These are phyloP conservation scores for Nicotiana rustica DNA, from an alignment of 305 asterid species.

Conservation along the genomic window DNA sequence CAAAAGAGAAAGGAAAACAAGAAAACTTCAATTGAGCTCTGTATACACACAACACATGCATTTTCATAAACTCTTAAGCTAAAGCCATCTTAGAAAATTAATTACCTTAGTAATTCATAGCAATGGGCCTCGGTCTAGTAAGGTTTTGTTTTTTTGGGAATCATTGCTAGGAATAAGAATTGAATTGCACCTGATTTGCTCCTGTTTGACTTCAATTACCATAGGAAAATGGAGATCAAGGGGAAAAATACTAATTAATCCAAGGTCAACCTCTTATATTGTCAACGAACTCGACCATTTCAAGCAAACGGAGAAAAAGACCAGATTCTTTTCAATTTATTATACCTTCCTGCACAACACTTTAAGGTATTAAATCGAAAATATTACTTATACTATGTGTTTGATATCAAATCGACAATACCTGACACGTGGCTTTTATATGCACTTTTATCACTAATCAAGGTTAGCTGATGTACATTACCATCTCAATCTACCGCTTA, in stretches of 20 bases:
- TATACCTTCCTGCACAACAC: not conserved
- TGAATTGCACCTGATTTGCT: too few species aligned
- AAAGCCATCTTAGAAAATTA: not conserved
- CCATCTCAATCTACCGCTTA: not conserved
- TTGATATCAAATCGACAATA: not conserved
- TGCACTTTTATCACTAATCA: not conserved
- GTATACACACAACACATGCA: not conserved
- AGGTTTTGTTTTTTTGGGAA: too few species aligned
- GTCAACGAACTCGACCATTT: not conserved
- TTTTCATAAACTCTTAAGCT: not conserved
- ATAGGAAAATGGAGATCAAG: too few species aligned
- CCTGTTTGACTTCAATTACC: too few species aligned
- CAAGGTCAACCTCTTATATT: not conserved
- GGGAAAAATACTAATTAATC: too few species aligned
- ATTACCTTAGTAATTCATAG: too few species aligned
- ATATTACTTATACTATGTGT: too few species aligned
- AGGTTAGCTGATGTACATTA: not conserved
- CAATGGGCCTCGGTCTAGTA: too few species aligned
- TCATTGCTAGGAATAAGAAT: too few species aligned
- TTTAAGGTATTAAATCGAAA: not conserved
- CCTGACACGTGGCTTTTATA: not conserved
- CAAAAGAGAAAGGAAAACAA: too few species aligned
- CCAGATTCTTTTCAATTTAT: not conserved
- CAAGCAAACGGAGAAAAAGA: not conserved
- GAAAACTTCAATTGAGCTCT: not conserved